Conservation (phyloP, 345 rosid species). For the Hypericum androsaemum region DNA sequence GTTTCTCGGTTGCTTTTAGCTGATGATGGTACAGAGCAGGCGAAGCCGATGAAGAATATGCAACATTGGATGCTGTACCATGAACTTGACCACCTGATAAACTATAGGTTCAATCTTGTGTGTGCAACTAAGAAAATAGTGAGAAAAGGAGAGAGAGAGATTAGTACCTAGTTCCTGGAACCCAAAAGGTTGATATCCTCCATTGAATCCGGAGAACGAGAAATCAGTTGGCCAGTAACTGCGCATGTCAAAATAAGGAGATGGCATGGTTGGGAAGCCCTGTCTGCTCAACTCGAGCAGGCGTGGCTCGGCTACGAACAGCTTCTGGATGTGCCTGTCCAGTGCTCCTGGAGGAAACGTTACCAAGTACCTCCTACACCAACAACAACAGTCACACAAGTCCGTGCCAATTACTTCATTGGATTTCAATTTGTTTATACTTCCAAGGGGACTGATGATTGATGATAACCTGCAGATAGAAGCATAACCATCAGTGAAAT, state of each 20-base stretch:
- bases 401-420: neutral
- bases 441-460: neutral
- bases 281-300: neutral
- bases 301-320: constrained; percentile 1
- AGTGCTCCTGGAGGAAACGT: constrained; percentile 12
- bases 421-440: no score
- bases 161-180: neutral
- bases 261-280: constrained; percentile 5
- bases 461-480: constrained; percentile 24
- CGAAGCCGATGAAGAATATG: no score
- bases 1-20: no score
- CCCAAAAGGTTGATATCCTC: neutral
- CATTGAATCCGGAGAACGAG: neutral
- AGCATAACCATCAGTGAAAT: constrained; percentile 42
- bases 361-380: constrained; percentile 11
- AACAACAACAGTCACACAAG: neutral
- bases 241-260: neutral
- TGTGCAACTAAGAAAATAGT: neutral
- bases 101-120: neutral
- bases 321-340: constrained; percentile 12
- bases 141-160: neutral
- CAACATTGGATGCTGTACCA: no score
- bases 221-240: no score
- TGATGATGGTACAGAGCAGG: no score
- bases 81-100: no score